These are phyloP conservation scores for Phylloporus sp. DNA, from an alignment of 768 basidiomycete species.

Conservation along the genomic window DNA sequence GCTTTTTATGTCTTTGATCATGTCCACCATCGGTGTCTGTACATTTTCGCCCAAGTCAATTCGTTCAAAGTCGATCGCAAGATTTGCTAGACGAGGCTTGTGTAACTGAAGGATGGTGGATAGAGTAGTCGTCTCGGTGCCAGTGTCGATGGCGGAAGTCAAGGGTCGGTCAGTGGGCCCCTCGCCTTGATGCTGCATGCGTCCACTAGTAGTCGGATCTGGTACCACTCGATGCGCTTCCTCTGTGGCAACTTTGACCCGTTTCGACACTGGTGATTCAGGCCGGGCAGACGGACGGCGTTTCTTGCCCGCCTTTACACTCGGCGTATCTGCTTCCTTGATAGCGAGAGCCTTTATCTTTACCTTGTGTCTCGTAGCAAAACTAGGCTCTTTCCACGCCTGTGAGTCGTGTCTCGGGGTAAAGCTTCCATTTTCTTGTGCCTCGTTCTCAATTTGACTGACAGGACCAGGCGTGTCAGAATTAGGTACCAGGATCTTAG, in stretches of 20 bases:
- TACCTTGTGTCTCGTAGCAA: constrained; percentile 20
- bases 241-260: constrained; percentile 1
- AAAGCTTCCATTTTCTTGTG: neutral
- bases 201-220: neutral
- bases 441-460: neutral
- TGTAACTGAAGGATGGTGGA: neutral
- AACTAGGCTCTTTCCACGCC: constrained; percentile 32
- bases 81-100: constrained; percentile 21
- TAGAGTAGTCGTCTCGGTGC: neutral
- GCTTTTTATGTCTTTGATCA: constrained; percentile 3
- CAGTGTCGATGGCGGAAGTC: neutral
- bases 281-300: constrained; percentile 7
- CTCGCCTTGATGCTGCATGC: neutral
- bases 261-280: constrained; percentile 14
- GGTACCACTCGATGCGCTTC: neutral
- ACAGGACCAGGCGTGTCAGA: constrained; percentile 43
- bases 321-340: constrained; percentile 2
- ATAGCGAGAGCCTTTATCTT: constrained; percentile 16
- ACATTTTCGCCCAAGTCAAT: constrained; percentile 6
- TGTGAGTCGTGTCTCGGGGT: constrained; percentile 21
- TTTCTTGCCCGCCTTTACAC: constrained; percentile 8
- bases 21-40: constrained; percentile 8
- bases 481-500: constrained; percentile 49
- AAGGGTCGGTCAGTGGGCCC: neutral
- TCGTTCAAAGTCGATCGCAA: constrained; percentile 14